A percentile compares a stretch with the other conserved stretches of the same genome.
Evolutionary conservation across 139 green algal genomes (phyloP).

Genomic region (Ulvella scutata): DNA sequence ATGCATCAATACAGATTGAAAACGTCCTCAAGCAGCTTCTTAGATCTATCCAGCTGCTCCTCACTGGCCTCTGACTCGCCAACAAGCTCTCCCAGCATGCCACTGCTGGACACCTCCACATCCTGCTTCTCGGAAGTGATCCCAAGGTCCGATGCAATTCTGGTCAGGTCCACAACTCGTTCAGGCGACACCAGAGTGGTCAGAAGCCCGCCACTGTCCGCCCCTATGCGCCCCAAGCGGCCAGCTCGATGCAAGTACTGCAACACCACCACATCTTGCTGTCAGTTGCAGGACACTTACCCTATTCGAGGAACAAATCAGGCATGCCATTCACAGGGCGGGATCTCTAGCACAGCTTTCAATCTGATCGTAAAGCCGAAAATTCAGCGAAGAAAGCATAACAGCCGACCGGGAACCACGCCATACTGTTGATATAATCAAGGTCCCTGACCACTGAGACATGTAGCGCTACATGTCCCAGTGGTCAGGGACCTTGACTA

Average conservation of each 20-base stretch:
- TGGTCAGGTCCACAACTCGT: slow-evolving; percentile 22
- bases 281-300: too few relatives aligned
- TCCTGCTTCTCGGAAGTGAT: slow-evolving; percentile 17
- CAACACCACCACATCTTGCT: slow-evolving; percentile 16
- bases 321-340: too few relatives aligned
- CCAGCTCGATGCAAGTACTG: slow-evolving; percentile 73
- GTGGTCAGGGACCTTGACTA: too few relatives aligned
- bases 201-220: slow-evolving; percentile 28
- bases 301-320: too few relatives aligned
- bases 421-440: too few relatives aligned
- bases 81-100: slow-evolving; percentile 2
- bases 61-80: not conserved
- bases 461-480: too few relatives aligned
- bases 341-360: too few relatives aligned
- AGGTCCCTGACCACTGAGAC: too few relatives aligned
- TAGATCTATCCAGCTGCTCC: slow-evolving; percentile 24
- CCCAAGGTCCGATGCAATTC: slow-evolving; percentile 28
- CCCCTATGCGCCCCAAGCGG: slow-evolving; percentile 50
- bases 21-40: slow-evolving; percentile 44
- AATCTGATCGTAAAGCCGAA: too few relatives aligned
- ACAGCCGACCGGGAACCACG: too few relatives aligned
- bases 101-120: slow-evolving; percentile 6
- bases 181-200: slow-evolving; percentile 39
- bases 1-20: slow-evolving; percentile 35
- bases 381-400: too few relatives aligned